Conservation (phyloP, 805 yeast genomes). For the Kurtzmaniella fragi region DNA sequence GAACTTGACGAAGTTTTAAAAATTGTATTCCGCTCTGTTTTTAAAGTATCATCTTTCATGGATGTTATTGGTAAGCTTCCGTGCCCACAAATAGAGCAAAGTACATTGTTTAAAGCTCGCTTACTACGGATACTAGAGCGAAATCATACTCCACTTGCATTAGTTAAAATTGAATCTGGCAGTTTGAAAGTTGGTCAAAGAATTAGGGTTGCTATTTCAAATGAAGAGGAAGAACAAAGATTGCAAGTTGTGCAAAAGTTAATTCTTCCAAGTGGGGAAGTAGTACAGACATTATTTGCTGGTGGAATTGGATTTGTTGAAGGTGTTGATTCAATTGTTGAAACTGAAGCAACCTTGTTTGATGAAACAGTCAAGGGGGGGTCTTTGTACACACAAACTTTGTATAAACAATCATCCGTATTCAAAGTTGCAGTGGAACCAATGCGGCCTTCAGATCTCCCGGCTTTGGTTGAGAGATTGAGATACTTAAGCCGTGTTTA, state of each 20-base stretch:
- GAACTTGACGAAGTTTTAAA: slow-evolving; percentile 60
- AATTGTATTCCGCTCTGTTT: slow-evolving; percentile 49
- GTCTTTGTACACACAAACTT: slow-evolving; percentile 30
- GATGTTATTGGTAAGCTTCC: not conserved
- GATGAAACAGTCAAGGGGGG: slow-evolving; percentile 12
- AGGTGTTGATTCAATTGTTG: slow-evolving; percentile 54
- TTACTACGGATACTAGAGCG: slow-evolving; percentile 53
- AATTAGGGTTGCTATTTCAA: slow-evolving; percentile 55
- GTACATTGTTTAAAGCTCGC: slow-evolving; percentile 13
- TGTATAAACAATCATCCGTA: slow-evolving; percentile 50
- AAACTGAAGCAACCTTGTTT: slow-evolving; percentile 58
- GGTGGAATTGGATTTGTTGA: slow-evolving; percentile 69
- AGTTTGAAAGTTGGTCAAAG: slow-evolving; percentile 40
- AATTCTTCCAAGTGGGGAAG: slow-evolving; percentile 62
- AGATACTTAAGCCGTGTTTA: slow-evolving; percentile 58
- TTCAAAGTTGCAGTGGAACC: slow-evolving; percentile 85
- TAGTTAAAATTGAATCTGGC: slow-evolving; percentile 64
- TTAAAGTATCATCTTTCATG: slow-evolving; percentile 36
- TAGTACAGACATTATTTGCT: slow-evolving; percentile 46
- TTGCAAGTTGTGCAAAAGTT: slow-evolving; percentile 37
- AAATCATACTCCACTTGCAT: slow-evolving; percentile 47
- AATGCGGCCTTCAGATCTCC: slow-evolving; percentile 68
- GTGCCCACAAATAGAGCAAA: not conserved
- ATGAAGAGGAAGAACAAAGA: slow-evolving; percentile 50
- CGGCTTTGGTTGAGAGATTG: slow-evolving; percentile 66